phyloP scores from a whole-genome alignment of 1,284 basidiomycete species.

The Tilletia indica region DNA sequence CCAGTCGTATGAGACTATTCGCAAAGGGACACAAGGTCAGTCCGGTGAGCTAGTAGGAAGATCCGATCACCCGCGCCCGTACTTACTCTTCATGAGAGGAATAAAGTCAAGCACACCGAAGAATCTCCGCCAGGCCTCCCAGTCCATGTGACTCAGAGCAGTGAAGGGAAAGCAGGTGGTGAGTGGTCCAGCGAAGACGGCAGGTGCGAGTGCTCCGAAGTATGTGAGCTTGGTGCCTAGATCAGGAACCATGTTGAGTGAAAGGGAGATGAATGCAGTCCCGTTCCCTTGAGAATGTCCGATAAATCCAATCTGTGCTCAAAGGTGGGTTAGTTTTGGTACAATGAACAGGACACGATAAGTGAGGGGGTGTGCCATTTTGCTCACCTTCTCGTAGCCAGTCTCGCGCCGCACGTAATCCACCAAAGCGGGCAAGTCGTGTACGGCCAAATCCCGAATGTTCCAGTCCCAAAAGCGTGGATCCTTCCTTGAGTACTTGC shows the following conservation, averaged over 20 bases:
- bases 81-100: conserved; percentile 63
- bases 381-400: conserved; percentile 62
- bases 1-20: conserved; percentile 61
- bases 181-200: conserved; percentile 65
- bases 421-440: conserved; percentile 66
- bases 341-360: no score
- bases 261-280: conserved; percentile 53
- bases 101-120: conserved; percentile 68
- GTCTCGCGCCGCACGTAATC: conserved; percentile 64
- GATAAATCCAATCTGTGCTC: conserved; percentile 59
- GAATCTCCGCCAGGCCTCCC: conserved; percentile 63
- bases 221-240: conserved; percentile 63
- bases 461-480: conserved; percentile 69
- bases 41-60: background rate
- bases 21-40: background rate
- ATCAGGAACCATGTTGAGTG: conserved; percentile 64
- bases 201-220: conserved; percentile 66
- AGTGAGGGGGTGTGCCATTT: no score
- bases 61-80: no score
- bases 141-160: conserved; percentile 56
- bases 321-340: no score
- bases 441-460: conserved; percentile 65
- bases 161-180: conserved; percentile 65
- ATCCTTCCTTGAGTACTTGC: conserved; percentile 60
- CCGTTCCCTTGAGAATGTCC: conserved; percentile 66